Evolutionary conservation across 306 rosid species (phyloP).

Genomic region (Trifolium subterraneum): DNA sequence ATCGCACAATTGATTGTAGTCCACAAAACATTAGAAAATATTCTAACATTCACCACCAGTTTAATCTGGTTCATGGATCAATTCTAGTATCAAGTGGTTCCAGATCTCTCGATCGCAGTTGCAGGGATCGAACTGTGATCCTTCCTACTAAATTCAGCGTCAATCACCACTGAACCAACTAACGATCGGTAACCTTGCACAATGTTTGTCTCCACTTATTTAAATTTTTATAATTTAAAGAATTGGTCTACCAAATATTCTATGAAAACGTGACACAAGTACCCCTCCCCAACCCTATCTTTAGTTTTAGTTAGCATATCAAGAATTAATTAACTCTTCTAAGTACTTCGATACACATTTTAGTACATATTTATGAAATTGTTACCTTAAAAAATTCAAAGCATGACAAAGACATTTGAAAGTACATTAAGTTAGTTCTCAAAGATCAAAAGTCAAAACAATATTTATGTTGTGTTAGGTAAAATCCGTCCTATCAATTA

Average conservation of each 20-base stretch:
- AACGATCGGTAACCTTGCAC: too few relatives aligned
- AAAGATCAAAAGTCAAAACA: constrained; percentile 46
- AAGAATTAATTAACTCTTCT: background rate
- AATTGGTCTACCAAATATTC: background rate
- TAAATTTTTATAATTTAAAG: too few relatives aligned
- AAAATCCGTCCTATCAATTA: constrained; percentile 39
- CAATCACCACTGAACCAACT: too few relatives aligned
- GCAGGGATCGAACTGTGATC: too few relatives aligned
- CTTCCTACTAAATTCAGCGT: too few relatives aligned
- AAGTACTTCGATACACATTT: background rate
- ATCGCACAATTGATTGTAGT: too few relatives aligned
- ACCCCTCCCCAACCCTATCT: background rate
- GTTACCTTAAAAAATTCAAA: constrained; percentile 40
- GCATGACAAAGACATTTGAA: background rate
- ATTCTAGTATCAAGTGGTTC: too few relatives aligned
- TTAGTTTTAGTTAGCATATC: background rate
- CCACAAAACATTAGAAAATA: too few relatives aligned
- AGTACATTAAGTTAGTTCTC: constrained; percentile 15
- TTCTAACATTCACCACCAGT: too few relatives aligned
- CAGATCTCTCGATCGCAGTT: too few relatives aligned
- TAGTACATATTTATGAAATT: constrained; percentile 9
- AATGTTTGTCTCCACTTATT: too few relatives aligned
- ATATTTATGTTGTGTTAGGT: constrained; percentile 44
- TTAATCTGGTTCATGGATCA: too few relatives aligned
- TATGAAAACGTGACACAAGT: background rate